Conservation (phyloP, 208 protist genomes). For the Zelonia costaricensis region DNA sequence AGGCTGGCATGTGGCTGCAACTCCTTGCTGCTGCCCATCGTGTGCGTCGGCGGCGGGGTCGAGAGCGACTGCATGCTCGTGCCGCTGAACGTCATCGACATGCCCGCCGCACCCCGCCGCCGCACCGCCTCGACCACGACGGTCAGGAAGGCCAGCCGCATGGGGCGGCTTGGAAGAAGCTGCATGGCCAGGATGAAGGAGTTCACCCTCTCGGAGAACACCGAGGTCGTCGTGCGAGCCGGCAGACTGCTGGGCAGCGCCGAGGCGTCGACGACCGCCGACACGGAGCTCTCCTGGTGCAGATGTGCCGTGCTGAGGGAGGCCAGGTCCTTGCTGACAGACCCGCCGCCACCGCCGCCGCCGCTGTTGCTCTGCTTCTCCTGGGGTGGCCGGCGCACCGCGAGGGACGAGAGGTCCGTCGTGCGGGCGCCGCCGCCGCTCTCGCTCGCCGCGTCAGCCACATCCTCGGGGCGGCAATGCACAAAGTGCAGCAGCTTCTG, state of each 20-base stretch:
- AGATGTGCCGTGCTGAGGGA: background rate
- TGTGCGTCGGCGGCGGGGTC: background rate
- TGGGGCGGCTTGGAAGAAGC: conserved; percentile 44
- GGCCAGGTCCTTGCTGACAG: background rate
- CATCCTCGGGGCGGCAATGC: conserved; percentile 26
- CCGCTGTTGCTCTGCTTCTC: background rate
- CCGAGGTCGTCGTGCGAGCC: background rate
- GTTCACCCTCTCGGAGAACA: conserved; percentile 7
- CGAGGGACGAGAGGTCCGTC: conserved; percentile 27
- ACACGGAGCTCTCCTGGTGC: too few species aligned
- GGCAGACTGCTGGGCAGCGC: background rate
- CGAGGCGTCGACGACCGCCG: too few species aligned
- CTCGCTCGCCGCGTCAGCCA: conserved; percentile 3
- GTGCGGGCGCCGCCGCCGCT: background rate
- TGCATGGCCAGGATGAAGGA: conserved; percentile 39
- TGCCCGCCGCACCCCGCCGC: background rate
- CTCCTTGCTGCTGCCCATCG: background rate
- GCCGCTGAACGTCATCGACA: background rate
- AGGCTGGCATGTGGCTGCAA: background rate
- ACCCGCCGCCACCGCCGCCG: background rate
- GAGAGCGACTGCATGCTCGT: background rate
- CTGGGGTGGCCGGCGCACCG: background rate
- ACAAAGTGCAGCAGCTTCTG: conserved; percentile 24
- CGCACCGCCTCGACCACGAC: conserved; percentile 18
- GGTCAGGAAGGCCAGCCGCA: conserved; percentile 56